Evolutionary conservation across 2,329 filamentous ascomycete genomes (phyloP).

Genomic region (Triangularia setosa): DNA sequence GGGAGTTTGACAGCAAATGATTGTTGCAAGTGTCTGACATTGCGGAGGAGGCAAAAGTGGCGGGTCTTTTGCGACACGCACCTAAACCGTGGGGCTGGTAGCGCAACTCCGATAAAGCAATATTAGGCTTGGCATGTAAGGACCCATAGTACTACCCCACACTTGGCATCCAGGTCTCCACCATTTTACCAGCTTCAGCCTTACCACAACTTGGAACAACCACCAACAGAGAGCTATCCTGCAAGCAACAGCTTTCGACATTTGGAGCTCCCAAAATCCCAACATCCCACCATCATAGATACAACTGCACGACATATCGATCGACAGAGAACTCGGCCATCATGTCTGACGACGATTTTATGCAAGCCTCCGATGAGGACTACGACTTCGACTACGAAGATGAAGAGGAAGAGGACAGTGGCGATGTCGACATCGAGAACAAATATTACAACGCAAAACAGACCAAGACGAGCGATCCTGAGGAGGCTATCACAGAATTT

Average conservation of each 20-base stretch:
- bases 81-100: neutral
- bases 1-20: neutral
- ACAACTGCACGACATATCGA: neutral
- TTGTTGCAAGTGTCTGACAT: neutral
- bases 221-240: neutral
- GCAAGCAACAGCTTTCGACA: neutral
- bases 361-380: slow-evolving; percentile 87
- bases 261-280: neutral
- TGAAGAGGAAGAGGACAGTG: slow-evolving; percentile 77
- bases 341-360: slow-evolving; percentile 89
- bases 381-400: slow-evolving; percentile 99
- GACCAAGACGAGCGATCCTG: slow-evolving; percentile 79
- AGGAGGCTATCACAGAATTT: slow-evolving; percentile 89
- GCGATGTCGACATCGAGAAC: slow-evolving; percentile 94
- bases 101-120: neutral
- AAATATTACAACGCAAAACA: slow-evolving; percentile 99
- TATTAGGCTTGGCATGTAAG: no score
- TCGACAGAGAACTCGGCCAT: slow-evolving; percentile 26
- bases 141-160: neutral
- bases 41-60: neutral
- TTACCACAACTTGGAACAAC: slow-evolving; percentile 9
- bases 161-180: neutral
- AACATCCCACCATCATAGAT: neutral
- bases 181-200: slow-evolving; percentile 13
- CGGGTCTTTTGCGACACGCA: neutral